Evolutionary conservation across 2,329 filamentous ascomycete species (phyloP), one percentile per base, ranked within the genome.

Genomic region (Colletotrichum coccodes): DNA sequence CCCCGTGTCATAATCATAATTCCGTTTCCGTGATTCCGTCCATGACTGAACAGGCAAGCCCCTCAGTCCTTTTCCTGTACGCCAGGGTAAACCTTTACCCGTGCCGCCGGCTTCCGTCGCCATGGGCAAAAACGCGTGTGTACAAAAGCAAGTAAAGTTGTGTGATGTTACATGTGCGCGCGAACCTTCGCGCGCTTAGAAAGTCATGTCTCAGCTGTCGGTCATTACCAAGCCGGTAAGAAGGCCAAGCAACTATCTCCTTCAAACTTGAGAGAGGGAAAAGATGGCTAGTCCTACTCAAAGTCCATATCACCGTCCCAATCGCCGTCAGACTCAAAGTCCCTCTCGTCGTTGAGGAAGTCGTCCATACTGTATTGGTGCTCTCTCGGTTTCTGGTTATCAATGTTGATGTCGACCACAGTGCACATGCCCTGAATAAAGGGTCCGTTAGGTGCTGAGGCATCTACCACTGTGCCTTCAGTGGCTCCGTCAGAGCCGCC

Each of bases 311-410:
- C 86, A 5, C 87, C 88, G 57, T 89, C 84, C 88, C 86, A 88
- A 34, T 89, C 86, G 1, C 82, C 86, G 79, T 88, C 87, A 3
- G 82, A 83, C 42, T 88, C 85, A 40, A 88, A 86, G 64, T 87
- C 85, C 4, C 84, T 84, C 3, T 83, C 80, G 2, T 77, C 78
- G 79, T 92, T 79, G 16, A 93, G 78, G 73, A 95, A 95, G 76
- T 95, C 92, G 1, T 86, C 88, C 83, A 94, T 93, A 26, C 86
- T 86, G 71, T 86, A 93, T 70, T 91, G 89, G 28, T 86, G 81
- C 79, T 94, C 92, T 3, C 85, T 85, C 6, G 90, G 90, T 69
- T 93, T 90, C 75, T 93, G 87, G 76, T 95, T 95, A 78, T 95
- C 93, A 72, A 95, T 90, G 50, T 89, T 83, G 49, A 95, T 86